Conservation (phyloP, 768 basidiomycete species). For the Pisolithus orientalis region DNA sequence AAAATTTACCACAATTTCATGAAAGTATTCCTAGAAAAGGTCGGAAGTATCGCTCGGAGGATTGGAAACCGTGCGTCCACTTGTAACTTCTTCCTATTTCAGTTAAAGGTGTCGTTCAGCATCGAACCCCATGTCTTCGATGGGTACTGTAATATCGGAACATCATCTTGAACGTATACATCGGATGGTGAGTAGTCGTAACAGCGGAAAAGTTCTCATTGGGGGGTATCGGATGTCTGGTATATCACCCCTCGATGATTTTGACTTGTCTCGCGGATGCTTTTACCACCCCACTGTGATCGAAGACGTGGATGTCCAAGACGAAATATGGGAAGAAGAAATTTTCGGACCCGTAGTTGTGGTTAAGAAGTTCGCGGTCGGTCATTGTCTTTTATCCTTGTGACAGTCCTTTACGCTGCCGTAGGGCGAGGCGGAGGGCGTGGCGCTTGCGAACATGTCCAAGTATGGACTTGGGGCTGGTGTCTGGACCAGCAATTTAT, state of each 20-base stretch:
- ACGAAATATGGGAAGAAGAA: slow-evolving; percentile 77
- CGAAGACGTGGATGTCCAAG: slow-evolving; percentile 44
- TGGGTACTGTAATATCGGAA: slow-evolving; percentile 75
- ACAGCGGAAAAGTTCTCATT: slow-evolving; percentile 43
- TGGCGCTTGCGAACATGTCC: slow-evolving; percentile 64
- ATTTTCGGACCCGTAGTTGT: slow-evolving; percentile 84
- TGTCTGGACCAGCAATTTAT: slow-evolving; percentile 73
- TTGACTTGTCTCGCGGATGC: slow-evolving; percentile 62
- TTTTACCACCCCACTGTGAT: slow-evolving; percentile 84
- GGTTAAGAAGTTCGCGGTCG: slow-evolving; percentile 46
- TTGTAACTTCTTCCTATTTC: not conserved
- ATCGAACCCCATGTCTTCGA: slow-evolving; percentile 58
- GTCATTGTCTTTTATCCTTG: slow-evolving; percentile 17
- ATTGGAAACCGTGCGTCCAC: slow-evolving; percentile 70
- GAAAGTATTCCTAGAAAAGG: slow-evolving; percentile 53
- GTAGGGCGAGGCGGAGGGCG: slow-evolving; percentile 59
- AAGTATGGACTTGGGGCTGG: slow-evolving; percentile 80
- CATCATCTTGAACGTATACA: slow-evolving; percentile 63
- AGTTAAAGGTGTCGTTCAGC: slow-evolving; percentile 35
- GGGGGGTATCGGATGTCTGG: slow-evolving; percentile 68
- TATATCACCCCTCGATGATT: slow-evolving; percentile 58
- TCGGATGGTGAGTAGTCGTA: slow-evolving; percentile 42
- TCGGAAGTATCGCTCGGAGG: slow-evolving; percentile 50
- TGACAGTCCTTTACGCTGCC: not conserved
- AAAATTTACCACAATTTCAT: slow-evolving; percentile 66